Evolutionary conservation across 2,329 filamentous ascomycete species (phyloP).

Genomic region (Paecilomyces niveus): DNA sequence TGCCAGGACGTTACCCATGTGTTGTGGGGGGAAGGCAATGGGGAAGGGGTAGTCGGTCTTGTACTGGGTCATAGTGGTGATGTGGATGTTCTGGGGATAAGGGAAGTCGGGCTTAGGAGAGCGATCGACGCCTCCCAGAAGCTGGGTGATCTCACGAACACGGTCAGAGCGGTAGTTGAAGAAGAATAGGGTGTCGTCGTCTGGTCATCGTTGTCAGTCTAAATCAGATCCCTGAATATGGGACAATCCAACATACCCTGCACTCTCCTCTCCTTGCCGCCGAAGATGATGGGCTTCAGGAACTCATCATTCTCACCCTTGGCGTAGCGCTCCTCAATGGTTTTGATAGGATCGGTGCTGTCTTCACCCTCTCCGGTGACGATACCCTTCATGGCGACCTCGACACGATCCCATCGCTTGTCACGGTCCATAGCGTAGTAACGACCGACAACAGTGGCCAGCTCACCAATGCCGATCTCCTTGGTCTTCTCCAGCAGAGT

Average conservation of each 20-base stretch:
- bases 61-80: conserved; percentile 98
- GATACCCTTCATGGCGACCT: conserved; percentile 82
- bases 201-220: conserved; percentile 38
- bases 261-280: conserved; percentile 76
- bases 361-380: conserved; percentile 81
- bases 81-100: conserved; percentile 78
- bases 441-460: conserved; percentile 87
- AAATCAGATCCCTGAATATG: not conserved
- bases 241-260: conserved; percentile 53
- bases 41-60: conserved; percentile 91
- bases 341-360: conserved; percentile 74
- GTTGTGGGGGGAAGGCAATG: conserved; percentile 86
- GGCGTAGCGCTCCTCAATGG: conserved; percentile 80
- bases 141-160: conserved; percentile 90
- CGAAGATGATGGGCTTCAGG: conserved; percentile 92
- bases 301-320: conserved; percentile 93
- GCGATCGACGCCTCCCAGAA: conserved; percentile 86
- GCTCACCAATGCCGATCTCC: conserved; percentile 77
- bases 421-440: conserved; percentile 99
- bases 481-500: conserved; percentile 72
- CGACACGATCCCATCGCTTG: conserved; percentile 95
- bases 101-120: conserved; percentile 85
- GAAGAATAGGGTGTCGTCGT: conserved; percentile 94
- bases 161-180: conserved; percentile 99
- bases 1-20: conserved; percentile 96